Base-by-base conservation (phyloP, 305 asterid species). In the Fraxinus latifolia region DNA sequence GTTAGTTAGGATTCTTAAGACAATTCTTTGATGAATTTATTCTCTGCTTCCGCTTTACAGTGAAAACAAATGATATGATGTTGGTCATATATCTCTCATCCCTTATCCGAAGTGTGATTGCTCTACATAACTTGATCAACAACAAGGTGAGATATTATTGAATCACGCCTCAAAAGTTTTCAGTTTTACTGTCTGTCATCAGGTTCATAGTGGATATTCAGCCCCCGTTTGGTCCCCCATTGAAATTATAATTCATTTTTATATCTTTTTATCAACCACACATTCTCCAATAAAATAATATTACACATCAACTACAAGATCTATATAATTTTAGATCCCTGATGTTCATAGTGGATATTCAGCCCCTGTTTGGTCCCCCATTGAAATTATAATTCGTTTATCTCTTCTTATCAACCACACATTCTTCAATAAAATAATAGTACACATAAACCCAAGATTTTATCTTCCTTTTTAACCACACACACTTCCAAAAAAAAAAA, bases 31-130 rank as follows among this genome's bases (percentile, higher is more conserved):
- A 17, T 42, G 76, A 33, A 7, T 17, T 82, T 4, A n/a, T 50
- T 84, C 19, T 83, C 67, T 76, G 11, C 77, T 65, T 33, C 76
- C 37, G 82, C 77, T 82, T 65, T 86, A 82, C 91, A 95, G 97
- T 95, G 88, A 95, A 95, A 89, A 95, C 98, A 37, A 95, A 95
- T 88, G 98, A 95, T 87, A 92, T 91, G 97, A 94, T 94, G 97
- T 80, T 94, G 93, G 98, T 94, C 82, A 94, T 94, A 81, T 94
- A 95, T 84, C 93, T 92, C 71, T 92, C 98, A 79, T 92, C 99
- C 47, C 91, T 95, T 34, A 92, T 93, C 91, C 86, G 98, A 85
- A 91, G 98, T 77, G 93, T 93, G 75, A 92, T 93, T 86, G 98
- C 98, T 79, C 97, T 95, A 82, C 98, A 95, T 81, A 93, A 95